Percentiles rank a stretch among this genome's conserved stretches.
Conservation (phyloP, 75 land plant species). For the Selaginella moellendorffii region DNA sequence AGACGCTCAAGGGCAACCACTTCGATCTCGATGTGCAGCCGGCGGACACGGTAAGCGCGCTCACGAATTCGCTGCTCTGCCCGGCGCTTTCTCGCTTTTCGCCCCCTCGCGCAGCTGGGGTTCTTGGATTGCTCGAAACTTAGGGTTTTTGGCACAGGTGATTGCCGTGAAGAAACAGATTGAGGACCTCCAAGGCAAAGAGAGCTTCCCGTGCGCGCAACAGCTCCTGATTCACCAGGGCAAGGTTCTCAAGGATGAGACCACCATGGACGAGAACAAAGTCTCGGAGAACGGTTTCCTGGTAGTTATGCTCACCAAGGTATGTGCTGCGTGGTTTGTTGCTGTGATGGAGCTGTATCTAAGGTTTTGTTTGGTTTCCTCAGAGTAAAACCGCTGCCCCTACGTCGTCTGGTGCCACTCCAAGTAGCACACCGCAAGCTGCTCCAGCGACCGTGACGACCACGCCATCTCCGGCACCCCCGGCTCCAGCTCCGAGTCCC, state of each 20-base stretch:
- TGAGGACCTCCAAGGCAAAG: constrained; percentile 43
- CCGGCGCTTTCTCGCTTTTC: not conserved
- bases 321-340: constrained; percentile 10
- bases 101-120: not conserved
- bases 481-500: constrained; percentile 13
- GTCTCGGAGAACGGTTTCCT: constrained; percentile 75
- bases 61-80: not conserved
- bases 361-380: not conserved
- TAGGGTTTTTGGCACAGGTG: constrained; percentile 30
- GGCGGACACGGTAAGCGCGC: constrained; percentile 39
- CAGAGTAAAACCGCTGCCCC: not conserved
- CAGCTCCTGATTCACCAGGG: constrained; percentile 83
- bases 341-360: no score
- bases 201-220: constrained; percentile 64
- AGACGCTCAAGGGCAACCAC: constrained; percentile 80
- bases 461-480: constrained; percentile 15
- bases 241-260: constrained; percentile 68
- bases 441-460: constrained; percentile 14
- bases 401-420: constrained; percentile 9
- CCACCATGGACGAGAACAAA: constrained; percentile 62
- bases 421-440: constrained; percentile 17
- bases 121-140: not conserved
- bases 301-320: constrained; percentile 86
- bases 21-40: constrained; percentile 82
- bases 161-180: constrained; percentile 66